These are phyloP conservation scores for Euphorbia pulcherrima DNA, from an alignment of 345 rosid species.

Conservation along the genomic window DNA sequence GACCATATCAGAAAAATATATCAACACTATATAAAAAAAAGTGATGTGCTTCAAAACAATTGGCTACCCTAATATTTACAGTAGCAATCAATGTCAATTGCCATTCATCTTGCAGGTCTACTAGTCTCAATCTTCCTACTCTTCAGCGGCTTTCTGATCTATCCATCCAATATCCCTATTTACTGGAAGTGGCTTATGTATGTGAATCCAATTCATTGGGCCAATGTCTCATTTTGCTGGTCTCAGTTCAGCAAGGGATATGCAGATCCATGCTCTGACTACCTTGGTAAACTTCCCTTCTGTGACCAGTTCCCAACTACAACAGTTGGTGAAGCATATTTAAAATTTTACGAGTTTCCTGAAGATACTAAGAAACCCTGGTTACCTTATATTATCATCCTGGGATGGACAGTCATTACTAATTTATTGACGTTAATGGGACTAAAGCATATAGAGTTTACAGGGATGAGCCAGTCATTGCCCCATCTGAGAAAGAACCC, in stretches of 20 bases:
- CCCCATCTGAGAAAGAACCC: slow-evolving; percentile 17
- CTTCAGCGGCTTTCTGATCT: slow-evolving; percentile 31
- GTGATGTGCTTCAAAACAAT: background rate
- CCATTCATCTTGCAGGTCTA: slow-evolving; percentile 20
- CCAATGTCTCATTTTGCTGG: slow-evolving; percentile 31
- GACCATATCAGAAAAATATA: background rate
- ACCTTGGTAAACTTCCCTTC: slow-evolving; percentile 25
- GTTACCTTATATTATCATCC: slow-evolving; percentile 24
- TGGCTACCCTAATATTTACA: background rate
- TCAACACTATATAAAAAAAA: background rate
- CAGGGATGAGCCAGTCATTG: slow-evolving; percentile 24
- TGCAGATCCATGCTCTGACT: slow-evolving; percentile 22
- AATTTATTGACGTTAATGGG: slow-evolving; percentile 27
- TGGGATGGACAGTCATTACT: slow-evolving; percentile 25
- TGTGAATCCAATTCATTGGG: slow-evolving; percentile 31
- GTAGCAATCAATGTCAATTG: background rate
- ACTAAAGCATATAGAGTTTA: slow-evolving; percentile 28
- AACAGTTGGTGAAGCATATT: slow-evolving; percentile 33
- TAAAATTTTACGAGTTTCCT: slow-evolving; percentile 26
- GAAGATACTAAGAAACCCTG: slow-evolving; percentile 23
- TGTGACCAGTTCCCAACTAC: slow-evolving; percentile 30
- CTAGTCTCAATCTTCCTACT: slow-evolving; percentile 33
- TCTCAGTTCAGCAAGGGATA: slow-evolving; percentile 26
- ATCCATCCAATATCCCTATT: slow-evolving; percentile 27
- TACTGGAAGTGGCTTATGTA: slow-evolving; percentile 34